Conservation (phyloP, 139 green algal species). For the Picochlorum sp. region DNA sequence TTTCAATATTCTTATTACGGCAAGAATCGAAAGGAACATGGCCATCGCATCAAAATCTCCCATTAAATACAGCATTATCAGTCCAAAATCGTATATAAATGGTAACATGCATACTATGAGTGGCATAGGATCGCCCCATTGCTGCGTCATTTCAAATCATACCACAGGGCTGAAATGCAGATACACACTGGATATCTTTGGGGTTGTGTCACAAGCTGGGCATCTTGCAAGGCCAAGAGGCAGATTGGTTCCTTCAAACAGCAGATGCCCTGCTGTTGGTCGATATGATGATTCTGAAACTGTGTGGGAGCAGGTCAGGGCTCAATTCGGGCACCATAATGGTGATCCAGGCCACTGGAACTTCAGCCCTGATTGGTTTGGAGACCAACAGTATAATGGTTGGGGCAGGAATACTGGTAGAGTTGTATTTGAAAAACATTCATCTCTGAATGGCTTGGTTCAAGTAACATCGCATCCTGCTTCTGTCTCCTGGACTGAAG, state of each 20-base stretch:
- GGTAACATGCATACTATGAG: too few relatives aligned
- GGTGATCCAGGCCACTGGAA: slow-evolving; percentile 45
- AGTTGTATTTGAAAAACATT: slow-evolving; percentile 24
- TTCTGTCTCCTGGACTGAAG: not conserved
- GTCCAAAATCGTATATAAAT: too few relatives aligned
- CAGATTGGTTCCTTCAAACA: not conserved
- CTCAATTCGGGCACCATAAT: slow-evolving; percentile 18
- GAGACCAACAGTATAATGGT: slow-evolving; percentile 20
- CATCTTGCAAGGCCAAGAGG: not conserved
- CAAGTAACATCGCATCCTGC: slow-evolving; percentile 37
- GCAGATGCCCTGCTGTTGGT: not conserved
- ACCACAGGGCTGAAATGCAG: too few relatives aligned
- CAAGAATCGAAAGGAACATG: too few relatives aligned
- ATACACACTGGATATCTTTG: too few relatives aligned
- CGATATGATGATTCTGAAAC: not conserved
- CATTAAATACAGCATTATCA: too few relatives aligned
- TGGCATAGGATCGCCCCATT: too few relatives aligned
- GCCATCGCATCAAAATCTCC: too few relatives aligned
- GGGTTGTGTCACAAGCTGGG: not conserved
- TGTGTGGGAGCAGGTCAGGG: not conserved
- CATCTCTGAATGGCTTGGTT: slow-evolving; percentile 33
- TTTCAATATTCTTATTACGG: too few relatives aligned
- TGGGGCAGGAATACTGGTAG: slow-evolving; percentile 34
- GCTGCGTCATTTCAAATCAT: too few relatives aligned
- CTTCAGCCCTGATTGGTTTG: slow-evolving; percentile 45